Evolutionary conservation across 192 early-diverging fungal species (phyloP), one percentile per base, ranked within the genome.

Genomic region (Gaertneriomyces semiglobifer): DNA sequence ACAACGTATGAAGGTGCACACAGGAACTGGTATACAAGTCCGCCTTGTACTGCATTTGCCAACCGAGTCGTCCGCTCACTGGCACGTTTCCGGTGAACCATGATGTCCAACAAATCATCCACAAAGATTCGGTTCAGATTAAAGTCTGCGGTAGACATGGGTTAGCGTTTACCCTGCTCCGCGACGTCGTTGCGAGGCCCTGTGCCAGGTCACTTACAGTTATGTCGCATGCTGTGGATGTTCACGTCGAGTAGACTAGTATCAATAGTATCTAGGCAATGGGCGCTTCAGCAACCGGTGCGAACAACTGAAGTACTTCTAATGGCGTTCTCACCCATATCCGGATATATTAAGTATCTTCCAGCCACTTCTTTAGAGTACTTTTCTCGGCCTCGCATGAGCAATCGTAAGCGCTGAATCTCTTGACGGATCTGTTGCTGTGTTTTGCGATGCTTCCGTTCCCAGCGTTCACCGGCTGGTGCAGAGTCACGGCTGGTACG

Each of bases 51-150:
- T 42, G 58, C 44, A 43, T 43, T 25, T 7, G 58, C 42, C 42
- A 60, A 44, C 11, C 58, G 19, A 12, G 58, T 38, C 4, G 58
- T 60, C 42, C 58, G 58, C 38, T 60, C 58, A 12, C 41, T 43
- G 16, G 58, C 58, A n/a, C 58, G 58, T 43, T 60, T 60, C 12
- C 42, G 12, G 42, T 43, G 42, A 14, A 60, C 42, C 12, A 60
- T 60, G 41, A 60, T 60, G 11, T 60, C 58, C 12, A 60, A 42
- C 8, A 60, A 20, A 60, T 60, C 58, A 44, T 60, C 58, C 19
- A 60, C 58, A 60, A 60, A 60, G 39, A 60, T 60, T 20, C 58
- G 8, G 42, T 60, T 60, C 16, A 60, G 58, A 43, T 60, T 60
- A 38, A 60, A 60, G 19, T 60, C 58, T 60, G 44, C 48, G 48